Evolutionary conservation across 371 early-diverging fungal genomes (phyloP).

Genomic region (Mortierella polycephala): DNA sequence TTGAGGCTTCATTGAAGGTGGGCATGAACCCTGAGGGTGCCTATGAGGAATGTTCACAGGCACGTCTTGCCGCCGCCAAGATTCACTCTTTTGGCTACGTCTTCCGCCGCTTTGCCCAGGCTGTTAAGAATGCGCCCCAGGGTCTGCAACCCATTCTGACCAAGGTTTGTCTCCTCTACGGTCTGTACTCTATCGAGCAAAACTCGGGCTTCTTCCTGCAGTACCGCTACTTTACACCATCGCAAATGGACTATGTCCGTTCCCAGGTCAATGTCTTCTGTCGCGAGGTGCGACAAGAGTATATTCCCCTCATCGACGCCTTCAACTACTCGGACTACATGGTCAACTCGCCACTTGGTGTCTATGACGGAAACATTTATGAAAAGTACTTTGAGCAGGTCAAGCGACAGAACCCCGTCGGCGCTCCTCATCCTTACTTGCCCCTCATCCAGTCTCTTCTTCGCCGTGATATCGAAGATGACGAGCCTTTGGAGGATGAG

Average conservation of each 20-base stretch:
- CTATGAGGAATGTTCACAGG: constrained; percentile 89
- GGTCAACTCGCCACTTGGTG: constrained; percentile 90
- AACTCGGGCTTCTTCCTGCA: constrained; percentile 90
- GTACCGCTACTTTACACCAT: constrained; percentile 81
- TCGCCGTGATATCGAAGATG: constrained; percentile 65
- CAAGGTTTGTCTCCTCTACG: constrained; percentile 83
- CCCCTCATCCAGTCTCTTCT: constrained; percentile 87
- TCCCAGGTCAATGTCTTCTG: constrained; percentile 75
- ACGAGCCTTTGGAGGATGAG: constrained; percentile 64
- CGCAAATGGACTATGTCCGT: constrained; percentile 77
- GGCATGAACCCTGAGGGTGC: constrained; percentile 83
- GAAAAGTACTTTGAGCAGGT: constrained; percentile 90
- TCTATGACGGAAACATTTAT: constrained; percentile 89
- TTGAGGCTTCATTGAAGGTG: constrained; percentile 72
- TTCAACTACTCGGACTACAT: constrained; percentile 90
- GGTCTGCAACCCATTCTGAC: constrained; percentile 65
- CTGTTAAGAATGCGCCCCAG: constrained; percentile 66
- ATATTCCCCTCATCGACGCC: constrained; percentile 88
- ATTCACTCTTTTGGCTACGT: constrained; percentile 89
- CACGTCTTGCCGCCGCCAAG: constrained; percentile 87
- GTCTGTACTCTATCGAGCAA: constrained; percentile 84
- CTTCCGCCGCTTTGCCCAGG: constrained; percentile 87
- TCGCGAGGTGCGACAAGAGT: constrained; percentile 79
- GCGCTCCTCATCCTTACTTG: constrained; percentile 82
- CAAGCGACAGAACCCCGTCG: constrained; percentile 78